A percentile compares a stretch with the other conserved stretches of the same genome.
Conservation (phyloP, 495 filamentous ascomycete species). For the Penicillium daleae region DNA sequence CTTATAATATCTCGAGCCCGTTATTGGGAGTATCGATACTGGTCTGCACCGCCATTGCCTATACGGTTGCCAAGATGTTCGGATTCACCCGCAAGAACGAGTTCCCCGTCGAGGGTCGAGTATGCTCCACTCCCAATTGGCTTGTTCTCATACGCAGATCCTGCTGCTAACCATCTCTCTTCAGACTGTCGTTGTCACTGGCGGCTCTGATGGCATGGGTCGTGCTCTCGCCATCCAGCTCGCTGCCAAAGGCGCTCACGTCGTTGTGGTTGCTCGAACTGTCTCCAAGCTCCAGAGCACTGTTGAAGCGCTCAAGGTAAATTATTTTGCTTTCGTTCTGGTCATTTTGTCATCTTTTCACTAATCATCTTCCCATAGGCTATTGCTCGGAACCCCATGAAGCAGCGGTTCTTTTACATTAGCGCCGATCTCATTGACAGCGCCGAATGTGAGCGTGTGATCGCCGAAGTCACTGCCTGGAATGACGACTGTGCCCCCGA, state of each 20-base stretch:
- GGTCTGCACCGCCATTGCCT: conserved; percentile 50
- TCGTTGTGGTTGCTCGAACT: conserved; percentile 83
- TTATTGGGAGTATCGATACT: conserved; percentile 48
- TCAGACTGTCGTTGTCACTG: conserved; percentile 85
- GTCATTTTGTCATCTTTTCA: not conserved
- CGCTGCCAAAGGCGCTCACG: conserved; percentile 79
- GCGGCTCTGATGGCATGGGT: conserved; percentile 93
- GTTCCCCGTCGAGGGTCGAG: conserved; percentile 79
- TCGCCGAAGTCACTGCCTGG: conserved; percentile 80
- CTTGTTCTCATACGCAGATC: not conserved
- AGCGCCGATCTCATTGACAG: conserved; percentile 77
- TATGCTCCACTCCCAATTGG: conserved; percentile 44
- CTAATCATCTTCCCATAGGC: conserved; percentile 45
- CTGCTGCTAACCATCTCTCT: conserved; percentile 19
- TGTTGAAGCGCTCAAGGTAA: conserved; percentile 66
- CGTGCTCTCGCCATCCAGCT: conserved; percentile 71
- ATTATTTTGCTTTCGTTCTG: conserved; percentile 2
- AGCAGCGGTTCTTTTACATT: conserved; percentile 82
- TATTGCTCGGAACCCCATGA: conserved; percentile 58
- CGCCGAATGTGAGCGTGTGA: conserved; percentile 65
- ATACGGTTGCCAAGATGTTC: conserved; percentile 61
- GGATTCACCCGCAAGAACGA: conserved; percentile 69
- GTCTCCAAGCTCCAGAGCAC: conserved; percentile 73
- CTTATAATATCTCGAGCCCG: conserved; percentile 33
- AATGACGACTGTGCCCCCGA: conserved; percentile 76